phyloP scores from a whole-genome alignment of 108 stramenopile species.

The Conticribra weissflogii region DNA sequence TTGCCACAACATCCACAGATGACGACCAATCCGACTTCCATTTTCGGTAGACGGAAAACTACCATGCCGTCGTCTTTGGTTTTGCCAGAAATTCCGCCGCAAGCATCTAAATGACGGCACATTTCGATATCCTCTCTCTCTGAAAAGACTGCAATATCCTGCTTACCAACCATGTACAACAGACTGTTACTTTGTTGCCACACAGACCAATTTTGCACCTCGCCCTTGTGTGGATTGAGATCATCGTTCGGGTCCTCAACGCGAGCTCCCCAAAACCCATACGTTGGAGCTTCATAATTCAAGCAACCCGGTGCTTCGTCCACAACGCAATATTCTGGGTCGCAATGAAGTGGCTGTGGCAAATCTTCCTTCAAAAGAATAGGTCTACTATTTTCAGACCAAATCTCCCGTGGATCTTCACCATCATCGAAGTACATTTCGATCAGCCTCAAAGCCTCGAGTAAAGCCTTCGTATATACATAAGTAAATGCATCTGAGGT shows the following conservation, averaged over 20 bases:
- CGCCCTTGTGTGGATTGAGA: conserved; percentile 50
- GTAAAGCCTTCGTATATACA: conserved; percentile 50
- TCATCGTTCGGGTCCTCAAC: conserved; percentile 47
- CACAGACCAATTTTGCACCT: conserved; percentile 48
- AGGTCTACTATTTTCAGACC: conserved; percentile 39
- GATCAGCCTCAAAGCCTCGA: conserved; percentile 50
- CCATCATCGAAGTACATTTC: conserved; percentile 43
- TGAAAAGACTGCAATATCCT: conserved; percentile 34
- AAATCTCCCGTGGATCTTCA: conserved; percentile 46
- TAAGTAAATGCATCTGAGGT: conserved; percentile 58
- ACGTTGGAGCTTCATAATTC: conserved; percentile 58
- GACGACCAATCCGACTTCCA: conserved; percentile 54
- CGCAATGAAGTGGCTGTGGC: conserved; percentile 48
- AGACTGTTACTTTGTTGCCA: conserved; percentile 44
- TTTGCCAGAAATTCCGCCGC: conserved; percentile 48
- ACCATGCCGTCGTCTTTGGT: conserved; percentile 51
- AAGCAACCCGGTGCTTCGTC: conserved; percentile 57
- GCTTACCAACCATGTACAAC: conserved; percentile 46
- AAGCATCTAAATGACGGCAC: conserved; percentile 51
- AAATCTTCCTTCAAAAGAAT: conserved; percentile 42
- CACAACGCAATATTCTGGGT: conserved; percentile 48
- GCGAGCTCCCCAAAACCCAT: conserved; percentile 45
- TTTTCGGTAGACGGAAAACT: conserved; percentile 55
- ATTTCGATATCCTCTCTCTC: conserved; percentile 47
- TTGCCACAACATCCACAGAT: conserved; percentile 57